A percentile compares a stretch with the other conserved stretches of the same genome.
Evolutionary conservation across 2,329 filamentous ascomycete genomes (phyloP).

Genomic region (Fusarium poae): DNA sequence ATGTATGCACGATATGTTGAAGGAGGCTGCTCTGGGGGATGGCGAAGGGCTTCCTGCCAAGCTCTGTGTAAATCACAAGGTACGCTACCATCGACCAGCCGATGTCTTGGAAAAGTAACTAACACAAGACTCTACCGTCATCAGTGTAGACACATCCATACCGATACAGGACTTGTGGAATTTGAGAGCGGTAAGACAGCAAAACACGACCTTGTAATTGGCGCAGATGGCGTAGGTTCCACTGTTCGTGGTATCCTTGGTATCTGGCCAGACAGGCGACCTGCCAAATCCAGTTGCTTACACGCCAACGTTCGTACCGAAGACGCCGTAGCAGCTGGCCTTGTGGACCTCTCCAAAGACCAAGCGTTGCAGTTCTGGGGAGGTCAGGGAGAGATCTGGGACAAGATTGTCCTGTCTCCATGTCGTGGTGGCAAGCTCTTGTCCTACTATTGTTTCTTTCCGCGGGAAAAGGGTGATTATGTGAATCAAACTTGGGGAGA

Average conservation of each 20-base stretch:
- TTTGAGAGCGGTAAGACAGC: constrained; percentile 9
- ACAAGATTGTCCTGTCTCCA: constrained; percentile 10
- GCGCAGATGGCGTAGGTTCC: constrained; percentile 9
- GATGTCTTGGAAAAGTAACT: too few relatives aligned
- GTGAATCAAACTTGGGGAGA: constrained; percentile 1
- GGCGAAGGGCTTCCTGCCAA: background rate
- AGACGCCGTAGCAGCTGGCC: background rate
- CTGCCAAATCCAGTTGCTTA: background rate
- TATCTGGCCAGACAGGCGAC: constrained; percentile 5
- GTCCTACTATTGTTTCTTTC: constrained; percentile 14
- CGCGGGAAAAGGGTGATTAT: background rate
- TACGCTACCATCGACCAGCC: too few relatives aligned
- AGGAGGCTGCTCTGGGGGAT: background rate
- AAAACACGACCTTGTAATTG: constrained; percentile 1
- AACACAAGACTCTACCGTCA: too few relatives aligned
- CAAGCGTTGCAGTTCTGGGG: constrained; percentile 6
- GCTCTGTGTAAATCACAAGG: constrained; percentile 3
- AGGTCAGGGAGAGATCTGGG: background rate
- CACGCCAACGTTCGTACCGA: constrained; percentile 3
- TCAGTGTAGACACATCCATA: too few relatives aligned
- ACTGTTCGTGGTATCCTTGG: constrained; percentile 3
- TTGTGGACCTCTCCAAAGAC: constrained; percentile 1
- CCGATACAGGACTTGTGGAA: background rate
- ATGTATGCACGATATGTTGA: constrained; percentile 16
- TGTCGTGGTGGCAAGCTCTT: constrained; percentile 8